Percentiles rank a stretch among this genome's conserved stretches.
These are phyloP conservation scores for Coprinopsis strossmayeri DNA, from an alignment of 768 basidiomycete genomes.

Conservation along the genomic window DNA sequence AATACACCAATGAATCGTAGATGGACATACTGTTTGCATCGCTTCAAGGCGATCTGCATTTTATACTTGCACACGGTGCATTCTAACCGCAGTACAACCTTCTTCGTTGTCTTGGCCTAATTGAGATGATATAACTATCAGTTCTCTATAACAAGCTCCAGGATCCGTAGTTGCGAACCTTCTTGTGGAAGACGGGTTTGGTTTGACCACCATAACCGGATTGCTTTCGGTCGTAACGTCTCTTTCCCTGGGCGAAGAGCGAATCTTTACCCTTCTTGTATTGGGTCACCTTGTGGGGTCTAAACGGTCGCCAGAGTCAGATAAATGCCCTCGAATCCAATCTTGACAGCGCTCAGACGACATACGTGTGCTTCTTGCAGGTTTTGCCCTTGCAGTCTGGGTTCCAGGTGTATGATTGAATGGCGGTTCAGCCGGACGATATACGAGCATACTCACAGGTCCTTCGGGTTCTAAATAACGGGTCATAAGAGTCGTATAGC, in stretches of 20 bases:
- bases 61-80: slow-evolving; percentile 99
- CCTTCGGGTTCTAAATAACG: slow-evolving; percentile 67
- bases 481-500: slow-evolving; percentile 12
- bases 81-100: slow-evolving; percentile 96
- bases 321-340: slow-evolving; percentile 7
- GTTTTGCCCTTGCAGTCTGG: slow-evolving; percentile 92
- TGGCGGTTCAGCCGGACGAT: neutral
- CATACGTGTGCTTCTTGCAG: slow-evolving; percentile 97
- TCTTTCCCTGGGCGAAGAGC: slow-evolving; percentile 96
- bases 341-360: slow-evolving; percentile 14
- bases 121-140: neutral
- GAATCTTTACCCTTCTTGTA: slow-evolving; percentile 99
- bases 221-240: slow-evolving; percentile 99
- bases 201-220: slow-evolving; percentile 99
- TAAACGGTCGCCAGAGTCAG: slow-evolving; percentile 22
- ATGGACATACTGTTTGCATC: slow-evolving; percentile 92
- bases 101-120: slow-evolving; percentile 98
- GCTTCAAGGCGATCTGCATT: slow-evolving; percentile 93
- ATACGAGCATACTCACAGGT: slow-evolving; percentile 66
- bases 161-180: slow-evolving; percentile 66
- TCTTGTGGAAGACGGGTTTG: slow-evolving; percentile 99
- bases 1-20: neutral
- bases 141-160: too few species aligned
- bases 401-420: neutral
- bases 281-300: slow-evolving; percentile 98